These are phyloP conservation scores for Steccherinum ochraceum DNA, from an alignment of 768 basidiomycete species.

Conservation along the genomic window DNA sequence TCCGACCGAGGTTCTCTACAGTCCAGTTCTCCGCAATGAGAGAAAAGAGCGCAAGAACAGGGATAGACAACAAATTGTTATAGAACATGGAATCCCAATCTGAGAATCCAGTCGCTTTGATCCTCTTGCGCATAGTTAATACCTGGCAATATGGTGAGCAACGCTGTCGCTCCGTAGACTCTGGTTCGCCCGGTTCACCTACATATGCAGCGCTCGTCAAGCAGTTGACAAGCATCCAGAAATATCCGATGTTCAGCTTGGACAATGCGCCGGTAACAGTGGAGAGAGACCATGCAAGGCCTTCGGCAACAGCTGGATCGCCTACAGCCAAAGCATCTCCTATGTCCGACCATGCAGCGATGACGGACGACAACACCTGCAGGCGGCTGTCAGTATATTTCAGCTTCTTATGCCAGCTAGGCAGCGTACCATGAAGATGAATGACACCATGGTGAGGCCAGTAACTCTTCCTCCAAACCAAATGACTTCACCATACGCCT, in stretches of 20 bases:
- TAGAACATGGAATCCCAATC: conserved; percentile 99
- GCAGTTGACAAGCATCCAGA: conserved; percentile 97
- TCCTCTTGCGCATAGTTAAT: conserved; percentile 91
- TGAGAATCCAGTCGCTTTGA: conserved; percentile 91
- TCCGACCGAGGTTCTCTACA: conserved; percentile 61
- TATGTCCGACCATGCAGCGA: conserved; percentile 96
- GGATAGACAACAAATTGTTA: conserved; percentile 94
- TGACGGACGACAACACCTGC: conserved; percentile 85
- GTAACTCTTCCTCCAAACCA: conserved; percentile 95
- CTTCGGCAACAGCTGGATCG: conserved; percentile 21
- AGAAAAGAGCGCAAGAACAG: conserved; percentile 79
- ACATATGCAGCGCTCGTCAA: conserved; percentile 86
- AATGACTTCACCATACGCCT: conserved; percentile 96
- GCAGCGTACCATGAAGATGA: conserved; percentile 86
- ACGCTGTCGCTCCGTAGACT: background rate
- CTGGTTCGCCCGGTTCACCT: conserved; percentile 24
- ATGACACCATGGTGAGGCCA: conserved; percentile 80
- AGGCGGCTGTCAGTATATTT: background rate
- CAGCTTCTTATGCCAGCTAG: too few species aligned
- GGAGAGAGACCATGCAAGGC: conserved; percentile 20
- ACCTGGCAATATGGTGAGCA: conserved; percentile 45
- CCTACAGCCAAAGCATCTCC: conserved; percentile 32
- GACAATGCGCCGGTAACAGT: conserved; percentile 40
- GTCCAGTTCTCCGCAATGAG: conserved; percentile 89
- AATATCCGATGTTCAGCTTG: conserved; percentile 74